Evolutionary conservation across 495 filamentous ascomycete species (phyloP).

Genomic region (Saxophila tyrrhenica): DNA sequence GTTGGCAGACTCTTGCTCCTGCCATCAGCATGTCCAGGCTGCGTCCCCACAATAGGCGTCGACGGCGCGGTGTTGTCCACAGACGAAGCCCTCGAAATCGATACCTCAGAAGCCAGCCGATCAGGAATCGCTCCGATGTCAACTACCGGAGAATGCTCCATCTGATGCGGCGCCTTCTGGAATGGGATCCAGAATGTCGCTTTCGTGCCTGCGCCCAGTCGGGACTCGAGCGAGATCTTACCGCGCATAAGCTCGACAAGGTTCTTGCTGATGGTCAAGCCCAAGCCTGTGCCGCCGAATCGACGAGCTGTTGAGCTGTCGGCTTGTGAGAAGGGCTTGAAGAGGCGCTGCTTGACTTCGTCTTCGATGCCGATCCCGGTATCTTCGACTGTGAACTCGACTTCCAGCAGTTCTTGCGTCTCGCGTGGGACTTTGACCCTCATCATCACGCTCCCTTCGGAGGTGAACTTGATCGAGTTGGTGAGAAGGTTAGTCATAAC

Average conservation of each 20-base stretch:
- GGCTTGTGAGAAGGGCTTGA: constrained; percentile 78
- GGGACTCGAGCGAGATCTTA: constrained; percentile 51
- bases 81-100: constrained; percentile 47
- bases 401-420: constrained; percentile 30
- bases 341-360: constrained; percentile 57
- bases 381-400: constrained; percentile 58
- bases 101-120: constrained; percentile 50
- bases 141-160: constrained; percentile 32
- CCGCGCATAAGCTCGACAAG: constrained; percentile 78
- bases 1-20: neutral
- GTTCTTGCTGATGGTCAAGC: constrained; percentile 24
- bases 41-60: constrained; percentile 25
- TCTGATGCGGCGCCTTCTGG: constrained; percentile 38
- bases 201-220: constrained; percentile 47
- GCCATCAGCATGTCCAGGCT: constrained; percentile 22
- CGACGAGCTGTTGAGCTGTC: constrained; percentile 63
- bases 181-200: constrained; percentile 60
- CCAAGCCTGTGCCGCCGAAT: constrained; percentile 57
- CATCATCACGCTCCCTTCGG: constrained; percentile 52
- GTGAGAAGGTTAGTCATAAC: constrained; percentile 78
- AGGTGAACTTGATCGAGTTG: constrained; percentile 84
- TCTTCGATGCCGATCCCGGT: constrained; percentile 79
- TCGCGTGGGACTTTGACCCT: constrained; percentile 26
- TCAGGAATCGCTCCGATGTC: constrained; percentile 46
- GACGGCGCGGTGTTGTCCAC: constrained; percentile 30